phyloP scores from a whole-genome alignment of 2,329 filamentous ascomycete genomes.

The Paecilomyces variotii region DNA sequence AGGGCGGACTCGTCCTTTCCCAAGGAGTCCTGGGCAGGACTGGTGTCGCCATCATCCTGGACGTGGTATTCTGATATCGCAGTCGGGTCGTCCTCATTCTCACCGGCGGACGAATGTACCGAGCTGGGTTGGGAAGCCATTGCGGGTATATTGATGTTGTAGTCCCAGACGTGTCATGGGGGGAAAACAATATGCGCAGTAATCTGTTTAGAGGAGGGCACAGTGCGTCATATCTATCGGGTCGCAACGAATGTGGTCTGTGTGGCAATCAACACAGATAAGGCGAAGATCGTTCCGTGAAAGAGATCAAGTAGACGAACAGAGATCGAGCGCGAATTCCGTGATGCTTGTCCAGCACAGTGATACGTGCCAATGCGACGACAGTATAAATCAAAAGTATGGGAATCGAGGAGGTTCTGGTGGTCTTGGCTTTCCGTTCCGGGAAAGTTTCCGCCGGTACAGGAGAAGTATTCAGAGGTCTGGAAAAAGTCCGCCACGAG shows the following conservation, averaged over 20 bases:
- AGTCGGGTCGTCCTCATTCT: conserved; percentile 4
- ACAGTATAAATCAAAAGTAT: not conserved
- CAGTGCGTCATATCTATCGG: not conserved
- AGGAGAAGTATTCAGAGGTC: not conserved
- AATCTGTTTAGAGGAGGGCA: not conserved
- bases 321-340: not conserved
- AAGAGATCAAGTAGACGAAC: not conserved
- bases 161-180: not conserved
- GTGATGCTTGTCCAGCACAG: not conserved
- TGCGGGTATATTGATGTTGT: not conserved
- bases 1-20: conserved; percentile 13
- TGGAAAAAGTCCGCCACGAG: not conserved
- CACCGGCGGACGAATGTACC: conserved; percentile 3
- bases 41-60: conserved; percentile 8
- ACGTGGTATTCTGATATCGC: conserved; percentile 3
- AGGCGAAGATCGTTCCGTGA: not conserved
- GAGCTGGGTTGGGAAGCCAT: conserved; percentile 4
- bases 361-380: not conserved
- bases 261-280: not conserved
- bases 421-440: not conserved
- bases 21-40: not conserved
- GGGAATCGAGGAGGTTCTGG: not conserved
- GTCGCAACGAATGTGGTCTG: not conserved
- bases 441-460: not conserved
- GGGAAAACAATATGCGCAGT: not conserved